These are phyloP conservation scores for Stemphylium beticola DNA, from an alignment of 2,329 filamentous ascomycete genomes.

Conservation along the genomic window DNA sequence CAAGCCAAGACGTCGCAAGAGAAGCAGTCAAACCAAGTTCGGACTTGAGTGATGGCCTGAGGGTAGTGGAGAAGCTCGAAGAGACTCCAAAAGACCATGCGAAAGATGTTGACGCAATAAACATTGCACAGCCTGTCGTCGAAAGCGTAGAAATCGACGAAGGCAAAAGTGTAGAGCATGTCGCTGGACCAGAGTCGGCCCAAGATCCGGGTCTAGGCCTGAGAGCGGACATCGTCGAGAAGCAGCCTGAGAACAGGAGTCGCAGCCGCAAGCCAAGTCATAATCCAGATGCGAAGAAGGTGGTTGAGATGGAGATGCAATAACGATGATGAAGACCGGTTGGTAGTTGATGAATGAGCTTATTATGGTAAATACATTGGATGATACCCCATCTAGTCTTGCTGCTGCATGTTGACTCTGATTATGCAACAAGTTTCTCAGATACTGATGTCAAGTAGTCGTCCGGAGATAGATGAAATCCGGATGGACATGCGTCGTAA, in stretches of 20 bases:
- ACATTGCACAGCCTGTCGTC: background rate
- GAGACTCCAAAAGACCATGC: background rate
- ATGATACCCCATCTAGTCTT: conserved; percentile 7
- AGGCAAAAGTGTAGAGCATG: background rate
- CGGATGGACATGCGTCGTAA: too few species aligned
- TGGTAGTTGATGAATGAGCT: background rate
- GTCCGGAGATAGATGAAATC: too few species aligned
- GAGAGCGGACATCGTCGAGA: conserved; percentile 13
- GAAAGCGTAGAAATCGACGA: background rate
- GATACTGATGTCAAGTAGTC: too few species aligned
- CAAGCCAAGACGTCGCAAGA: conserved; percentile 16
- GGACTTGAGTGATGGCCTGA: conserved; percentile 1
- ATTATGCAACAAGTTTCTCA: too few species aligned
- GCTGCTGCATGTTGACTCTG: too few species aligned
- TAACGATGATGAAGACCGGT: conserved; percentile 10
- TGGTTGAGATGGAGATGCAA: conserved; percentile 48
- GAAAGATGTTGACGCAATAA: background rate
- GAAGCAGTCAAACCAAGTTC: conserved; percentile 19
- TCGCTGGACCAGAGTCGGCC: background rate
- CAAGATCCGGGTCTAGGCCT: conserved; percentile 1
- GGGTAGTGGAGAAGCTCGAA: background rate
- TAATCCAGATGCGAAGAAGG: conserved; percentile 26
- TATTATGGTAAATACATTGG: conserved; percentile 6
- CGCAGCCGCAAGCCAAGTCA: conserved; percentile 27
- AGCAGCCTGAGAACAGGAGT: conserved; percentile 21